phyloP scores from a whole-genome alignment of 1,284 basidiomycete species.

The Irpex lacteus region DNA sequence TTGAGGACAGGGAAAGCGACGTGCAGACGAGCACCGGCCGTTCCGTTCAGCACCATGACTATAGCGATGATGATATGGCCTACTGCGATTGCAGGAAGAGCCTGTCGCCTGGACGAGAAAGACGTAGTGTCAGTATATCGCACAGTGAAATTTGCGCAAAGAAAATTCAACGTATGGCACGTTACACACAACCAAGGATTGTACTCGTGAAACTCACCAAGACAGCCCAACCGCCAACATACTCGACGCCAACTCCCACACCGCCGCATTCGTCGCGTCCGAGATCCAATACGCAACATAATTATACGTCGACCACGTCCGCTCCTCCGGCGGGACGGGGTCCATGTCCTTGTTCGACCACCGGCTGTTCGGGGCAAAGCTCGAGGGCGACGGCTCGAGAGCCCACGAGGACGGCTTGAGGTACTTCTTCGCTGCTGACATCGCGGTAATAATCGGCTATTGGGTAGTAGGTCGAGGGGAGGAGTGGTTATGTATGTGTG shows the following conservation, averaged over 20 bases:
- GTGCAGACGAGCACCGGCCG: constrained; percentile 68
- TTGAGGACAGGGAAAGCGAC: constrained; percentile 72
- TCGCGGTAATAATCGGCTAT: neutral
- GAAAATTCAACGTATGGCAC: too few species aligned
- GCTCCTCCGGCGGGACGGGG: constrained; percentile 51
- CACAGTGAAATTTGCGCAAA: neutral
- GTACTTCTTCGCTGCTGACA: constrained; percentile 12
- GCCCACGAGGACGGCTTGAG: constrained; percentile 37
- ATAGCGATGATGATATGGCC: constrained; percentile 58
- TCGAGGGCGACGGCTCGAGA: constrained; percentile 47
- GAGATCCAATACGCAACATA: constrained; percentile 67
- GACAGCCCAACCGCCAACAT: constrained; percentile 68
- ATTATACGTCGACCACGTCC: constrained; percentile 65
- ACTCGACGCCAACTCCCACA: constrained; percentile 49
- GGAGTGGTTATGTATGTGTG: neutral
- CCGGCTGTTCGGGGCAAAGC: constrained; percentile 46
- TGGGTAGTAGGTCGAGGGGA: neutral
- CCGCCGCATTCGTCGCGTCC: constrained; percentile 51
- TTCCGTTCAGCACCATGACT: constrained; percentile 65
- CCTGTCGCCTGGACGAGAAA: constrained; percentile 45
- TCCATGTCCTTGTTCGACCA: constrained; percentile 80
- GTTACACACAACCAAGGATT: too few species aligned
- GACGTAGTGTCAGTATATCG: neutral
- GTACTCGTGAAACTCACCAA: constrained; percentile 37
- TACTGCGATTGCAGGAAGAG: constrained; percentile 59